Percentiles rank a stretch among this genome's conserved stretches.
Conservation (phyloP, 2,329 filamentous ascomycete species). For the Sporothrix brasiliensis region DNA sequence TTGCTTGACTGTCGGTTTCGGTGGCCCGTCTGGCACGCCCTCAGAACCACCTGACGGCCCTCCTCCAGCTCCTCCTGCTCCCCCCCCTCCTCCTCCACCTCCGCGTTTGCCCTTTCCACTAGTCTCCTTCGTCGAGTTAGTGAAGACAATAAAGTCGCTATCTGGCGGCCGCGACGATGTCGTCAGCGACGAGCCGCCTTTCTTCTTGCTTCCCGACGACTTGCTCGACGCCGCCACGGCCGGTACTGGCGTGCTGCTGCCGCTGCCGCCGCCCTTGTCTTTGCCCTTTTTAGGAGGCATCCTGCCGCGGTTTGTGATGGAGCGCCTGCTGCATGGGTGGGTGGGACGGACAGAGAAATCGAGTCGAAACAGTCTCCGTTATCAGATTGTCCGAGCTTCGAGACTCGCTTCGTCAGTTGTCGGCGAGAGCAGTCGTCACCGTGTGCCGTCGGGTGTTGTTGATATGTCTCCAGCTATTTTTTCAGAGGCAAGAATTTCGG, state of each 20-base stretch:
- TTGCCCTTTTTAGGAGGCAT: slow-evolving; percentile 35
- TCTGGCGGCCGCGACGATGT: slow-evolving; percentile 45
- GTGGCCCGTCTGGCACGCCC: slow-evolving; percentile 46
- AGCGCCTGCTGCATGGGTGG: slow-evolving; percentile 12
- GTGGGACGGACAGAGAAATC: no score
- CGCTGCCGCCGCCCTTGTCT: slow-evolving; percentile 24
- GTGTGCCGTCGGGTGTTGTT: neutral
- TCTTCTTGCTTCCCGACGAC: slow-evolving; percentile 32
- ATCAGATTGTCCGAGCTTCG: neutral
- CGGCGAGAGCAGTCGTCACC: neutral
- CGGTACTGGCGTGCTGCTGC: slow-evolving; percentile 29
- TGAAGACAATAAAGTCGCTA: slow-evolving; percentile 59
- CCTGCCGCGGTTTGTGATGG: slow-evolving; percentile 25
- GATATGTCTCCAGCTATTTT: neutral
- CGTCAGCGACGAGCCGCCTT: slow-evolving; percentile 10
- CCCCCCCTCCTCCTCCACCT: slow-evolving; percentile 6
- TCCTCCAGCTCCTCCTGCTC: slow-evolving; percentile 1
- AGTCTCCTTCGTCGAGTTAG: slow-evolving; percentile 60
- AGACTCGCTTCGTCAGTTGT: neutral
- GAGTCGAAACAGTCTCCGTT: neutral
- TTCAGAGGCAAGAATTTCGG: neutral
- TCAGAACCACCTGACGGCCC: slow-evolving; percentile 38
- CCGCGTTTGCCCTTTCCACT: slow-evolving; percentile 46
- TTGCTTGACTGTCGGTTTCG: slow-evolving; percentile 70
- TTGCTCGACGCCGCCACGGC: slow-evolving; percentile 22